Evolutionary conservation across 495 filamentous ascomycete genomes (phyloP), one percentile per base, ranked within the genome.

Genomic region (Aspergillus taichungensis): DNA sequence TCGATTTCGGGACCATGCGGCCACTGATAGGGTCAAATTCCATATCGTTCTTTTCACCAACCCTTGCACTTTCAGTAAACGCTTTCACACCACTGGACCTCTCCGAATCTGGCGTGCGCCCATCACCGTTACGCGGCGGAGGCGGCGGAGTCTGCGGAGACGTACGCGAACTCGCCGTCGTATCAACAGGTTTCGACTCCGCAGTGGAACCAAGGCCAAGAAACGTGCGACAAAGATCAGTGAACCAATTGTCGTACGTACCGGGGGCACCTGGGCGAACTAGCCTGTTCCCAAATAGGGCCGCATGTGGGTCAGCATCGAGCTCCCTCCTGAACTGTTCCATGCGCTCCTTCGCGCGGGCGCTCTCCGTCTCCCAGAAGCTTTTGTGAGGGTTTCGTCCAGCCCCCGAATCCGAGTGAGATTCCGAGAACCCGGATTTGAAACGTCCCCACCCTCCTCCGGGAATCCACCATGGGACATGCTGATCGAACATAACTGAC

Each of bases 21-120:
- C 63, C 62, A 52, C 59, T 66, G 31, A 72, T 62, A 6, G 68
- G 68, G 31, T 72, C 68, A 31, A 64, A 69, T 30, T 60, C 43
- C 30, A 52, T 53, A 29, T 34, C 37, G 24, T 42, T 34, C 1
- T 34, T 38, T 46, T 45, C 2, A 43, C 24, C 0, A 38, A 44
- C 30, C 27, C 36, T 9, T 36, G 30, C 6, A 41, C 41, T 34
- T 46, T 57, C 42, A 51, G 42, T 13, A 41, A 40, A 39, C 48
- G 28, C 5, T 6, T 42, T 38, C 12, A 3, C 30, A 3, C 12
- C 13, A 3, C 28, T 11, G 12, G 43, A 3, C 27, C 38, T 27
- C 11, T 28, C 6, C 31, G 32, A 24, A 24, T 24, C 18, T 4
- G 18, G 4, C 18, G 4, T 24, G 18, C 18, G 18, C 4, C 2